Conservation (phyloP, 495 filamentous ascomycete genomes). For the Parathielavia hyrcaniae region DNA sequence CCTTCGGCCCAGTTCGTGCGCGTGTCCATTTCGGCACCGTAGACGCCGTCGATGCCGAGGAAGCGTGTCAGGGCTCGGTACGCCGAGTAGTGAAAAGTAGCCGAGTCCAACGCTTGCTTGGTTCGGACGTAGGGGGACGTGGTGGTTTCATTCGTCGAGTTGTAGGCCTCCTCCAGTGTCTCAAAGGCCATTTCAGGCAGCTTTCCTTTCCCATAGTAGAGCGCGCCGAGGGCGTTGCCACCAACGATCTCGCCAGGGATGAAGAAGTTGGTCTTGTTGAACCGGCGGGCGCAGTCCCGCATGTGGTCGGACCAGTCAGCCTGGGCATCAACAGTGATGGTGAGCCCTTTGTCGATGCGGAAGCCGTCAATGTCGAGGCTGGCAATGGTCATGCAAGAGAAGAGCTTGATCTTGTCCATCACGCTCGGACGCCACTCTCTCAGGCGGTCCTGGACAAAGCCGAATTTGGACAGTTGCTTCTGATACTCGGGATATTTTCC, state of each 20-base stretch:
- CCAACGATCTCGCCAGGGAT: conserved; percentile 59
- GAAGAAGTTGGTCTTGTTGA: conserved; percentile 61
- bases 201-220: conserved; percentile 62
- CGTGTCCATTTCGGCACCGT: conserved; percentile 54
- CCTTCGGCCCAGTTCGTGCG: conserved; percentile 54
- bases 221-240: conserved; percentile 55
- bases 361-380: conserved; percentile 64
- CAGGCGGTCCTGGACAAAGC: conserved; percentile 67
- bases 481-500: conserved; percentile 63
- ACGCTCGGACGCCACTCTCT: conserved; percentile 63
- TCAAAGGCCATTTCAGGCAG: conserved; percentile 50
- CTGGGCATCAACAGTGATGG: conserved; percentile 57
- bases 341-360: conserved; percentile 61
- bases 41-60: conserved; percentile 57
- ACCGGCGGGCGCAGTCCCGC: conserved; percentile 49
- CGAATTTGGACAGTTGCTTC: conserved; percentile 60
- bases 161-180: conserved; percentile 39
- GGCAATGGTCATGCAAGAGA: conserved; percentile 61
- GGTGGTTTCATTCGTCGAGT: conserved; percentile 39
- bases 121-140: conserved; percentile 49
- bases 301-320: conserved; percentile 50
- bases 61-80: conserved; percentile 63
- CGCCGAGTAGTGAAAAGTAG: conserved; percentile 65
- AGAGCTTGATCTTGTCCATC: conserved; percentile 51
- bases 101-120: conserved; percentile 54